Evolutionary conservation across 1,284 basidiomycete genomes (phyloP).

Genomic region (Papiliotrema nemorosa): DNA sequence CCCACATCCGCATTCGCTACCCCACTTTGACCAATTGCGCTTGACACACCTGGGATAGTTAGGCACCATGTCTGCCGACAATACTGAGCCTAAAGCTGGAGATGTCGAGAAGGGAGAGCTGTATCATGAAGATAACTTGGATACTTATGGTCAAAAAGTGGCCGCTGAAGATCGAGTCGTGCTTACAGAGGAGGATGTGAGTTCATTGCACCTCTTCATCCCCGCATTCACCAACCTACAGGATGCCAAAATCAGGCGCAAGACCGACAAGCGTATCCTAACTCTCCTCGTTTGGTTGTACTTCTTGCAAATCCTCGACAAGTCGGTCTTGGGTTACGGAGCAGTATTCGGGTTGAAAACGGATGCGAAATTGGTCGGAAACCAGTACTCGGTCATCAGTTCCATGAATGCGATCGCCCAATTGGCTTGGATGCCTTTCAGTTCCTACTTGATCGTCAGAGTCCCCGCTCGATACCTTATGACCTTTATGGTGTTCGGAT

Average conservation of each 20-base stretch:
- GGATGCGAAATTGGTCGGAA: conserved; percentile 28
- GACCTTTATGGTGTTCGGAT: conserved; percentile 38
- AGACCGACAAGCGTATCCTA: conserved; percentile 27
- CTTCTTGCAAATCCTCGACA: conserved; percentile 38
- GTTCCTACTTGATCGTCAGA: conserved; percentile 43
- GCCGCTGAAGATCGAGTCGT: conserved; percentile 17
- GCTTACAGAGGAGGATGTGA: conserved; percentile 21
- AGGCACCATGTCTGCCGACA: too few relatives aligned
- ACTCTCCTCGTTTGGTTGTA: conserved; percentile 33
- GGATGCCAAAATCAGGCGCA: conserved; percentile 21
- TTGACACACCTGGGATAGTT: too few relatives aligned
- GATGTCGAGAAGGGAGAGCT: background rate
- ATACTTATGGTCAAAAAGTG: conserved; percentile 1
- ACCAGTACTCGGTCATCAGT: conserved; percentile 37
- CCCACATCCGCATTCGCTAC: too few relatives aligned
- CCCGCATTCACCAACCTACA: background rate
- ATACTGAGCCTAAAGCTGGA: too few relatives aligned
- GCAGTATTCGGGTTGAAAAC: conserved; percentile 38
- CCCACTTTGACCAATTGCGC: too few relatives aligned
- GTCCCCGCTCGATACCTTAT: conserved; percentile 40
- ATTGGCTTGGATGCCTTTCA: conserved; percentile 46
- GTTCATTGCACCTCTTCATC: background rate
- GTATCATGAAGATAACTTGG: background rate
- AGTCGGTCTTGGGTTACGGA: conserved; percentile 33
- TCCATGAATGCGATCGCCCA: conserved; percentile 43